These are phyloP conservation scores for Polyplosphaeria fusca DNA, from an alignment of 495 filamentous ascomycete genomes.

Conservation along the genomic window DNA sequence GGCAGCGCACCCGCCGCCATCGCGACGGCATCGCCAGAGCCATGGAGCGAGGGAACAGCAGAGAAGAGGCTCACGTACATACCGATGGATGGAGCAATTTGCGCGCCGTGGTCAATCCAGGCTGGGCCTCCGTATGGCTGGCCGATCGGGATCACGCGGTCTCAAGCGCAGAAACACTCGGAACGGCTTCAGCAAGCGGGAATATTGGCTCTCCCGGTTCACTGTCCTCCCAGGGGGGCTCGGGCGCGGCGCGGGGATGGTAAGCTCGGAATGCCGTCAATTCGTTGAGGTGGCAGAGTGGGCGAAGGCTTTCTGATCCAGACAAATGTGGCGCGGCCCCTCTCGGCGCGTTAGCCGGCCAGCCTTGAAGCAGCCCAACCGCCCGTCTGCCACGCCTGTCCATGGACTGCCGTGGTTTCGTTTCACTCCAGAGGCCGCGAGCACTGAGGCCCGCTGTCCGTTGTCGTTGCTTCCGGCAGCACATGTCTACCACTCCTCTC, in stretches of 20 bases:
- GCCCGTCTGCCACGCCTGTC: too few relatives aligned
- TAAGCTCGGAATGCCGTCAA: slow-evolving; percentile 32
- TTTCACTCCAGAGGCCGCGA: too few relatives aligned
- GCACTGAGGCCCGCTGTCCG: too few relatives aligned
- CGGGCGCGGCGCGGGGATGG: slow-evolving; percentile 19
- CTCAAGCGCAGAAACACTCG: slow-evolving; percentile 1
- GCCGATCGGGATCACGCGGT: neutral
- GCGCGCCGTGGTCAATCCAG: slow-evolving; percentile 32
- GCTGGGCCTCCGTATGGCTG: slow-evolving; percentile 30
- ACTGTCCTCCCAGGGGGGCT: slow-evolving; percentile 13
- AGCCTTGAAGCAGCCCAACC: too few relatives aligned
- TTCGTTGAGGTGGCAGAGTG: slow-evolving; percentile 16
- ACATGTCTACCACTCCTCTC: too few relatives aligned
- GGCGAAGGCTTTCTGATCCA: neutral
- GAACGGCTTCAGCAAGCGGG: neutral
- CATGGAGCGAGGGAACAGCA: neutral
- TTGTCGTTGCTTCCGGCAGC: too few relatives aligned
- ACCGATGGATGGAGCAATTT: slow-evolving; percentile 31
- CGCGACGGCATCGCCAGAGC: slow-evolving; percentile 2
- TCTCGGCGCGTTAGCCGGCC: too few relatives aligned
- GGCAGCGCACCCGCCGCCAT: neutral
- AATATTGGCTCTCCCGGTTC: slow-evolving; percentile 18
- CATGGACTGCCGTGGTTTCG: too few relatives aligned
- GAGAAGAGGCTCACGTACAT: slow-evolving; percentile 16
- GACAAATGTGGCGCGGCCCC: neutral